Conservation (phyloP, 495 filamentous ascomycete genomes). For the Penicillium herquei region DNA sequence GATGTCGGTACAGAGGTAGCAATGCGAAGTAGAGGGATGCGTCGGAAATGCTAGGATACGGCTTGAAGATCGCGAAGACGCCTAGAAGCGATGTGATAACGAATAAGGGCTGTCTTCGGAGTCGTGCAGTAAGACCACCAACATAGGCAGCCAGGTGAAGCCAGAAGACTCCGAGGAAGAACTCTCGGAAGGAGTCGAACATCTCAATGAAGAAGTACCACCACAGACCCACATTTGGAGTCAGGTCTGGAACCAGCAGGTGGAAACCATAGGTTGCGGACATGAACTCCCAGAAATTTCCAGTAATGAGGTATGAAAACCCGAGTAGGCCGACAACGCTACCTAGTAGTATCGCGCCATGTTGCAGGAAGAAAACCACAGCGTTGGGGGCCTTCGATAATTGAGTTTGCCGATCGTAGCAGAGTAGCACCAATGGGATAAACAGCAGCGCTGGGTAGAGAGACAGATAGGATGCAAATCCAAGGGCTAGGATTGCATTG, state of each 20-base stretch:
- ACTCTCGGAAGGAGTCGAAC: constrained; percentile 95
- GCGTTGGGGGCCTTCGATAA: constrained; percentile 21
- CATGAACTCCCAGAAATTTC: constrained; percentile 79
- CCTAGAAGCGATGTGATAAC: constrained; percentile 78
- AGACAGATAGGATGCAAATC: constrained; percentile 85
- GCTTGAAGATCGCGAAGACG: constrained; percentile 90
- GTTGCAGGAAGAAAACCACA: constrained; percentile 49
- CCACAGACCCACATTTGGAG: constrained; percentile 94
- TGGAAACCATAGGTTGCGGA: constrained; percentile 88
- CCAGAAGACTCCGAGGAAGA: constrained; percentile 98
- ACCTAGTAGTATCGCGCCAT: constrained; percentile 43
- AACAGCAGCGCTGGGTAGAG: constrained; percentile 87
- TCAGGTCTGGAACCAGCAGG: constrained; percentile 85
- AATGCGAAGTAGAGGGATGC: constrained; percentile 78
- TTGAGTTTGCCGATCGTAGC: constrained; percentile 64
- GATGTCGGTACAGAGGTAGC: constrained; percentile 83
- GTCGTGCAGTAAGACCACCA: constrained; percentile 73
- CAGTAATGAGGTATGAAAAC: constrained; percentile 73
- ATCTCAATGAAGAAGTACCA: constrained; percentile 99
- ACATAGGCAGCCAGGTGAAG: constrained; percentile 89
- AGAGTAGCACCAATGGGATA: constrained; percentile 76
- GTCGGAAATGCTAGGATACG: constrained; percentile 90
- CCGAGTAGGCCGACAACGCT: constrained; percentile 59
- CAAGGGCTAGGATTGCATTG: constrained; percentile 80
- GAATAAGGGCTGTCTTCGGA: constrained; percentile 82